Percentiles rank a stretch among this genome's conserved stretches.
Evolutionary conservation across 768 basidiomycete genomes (phyloP).

Genomic region (Mycena capillaripes): DNA sequence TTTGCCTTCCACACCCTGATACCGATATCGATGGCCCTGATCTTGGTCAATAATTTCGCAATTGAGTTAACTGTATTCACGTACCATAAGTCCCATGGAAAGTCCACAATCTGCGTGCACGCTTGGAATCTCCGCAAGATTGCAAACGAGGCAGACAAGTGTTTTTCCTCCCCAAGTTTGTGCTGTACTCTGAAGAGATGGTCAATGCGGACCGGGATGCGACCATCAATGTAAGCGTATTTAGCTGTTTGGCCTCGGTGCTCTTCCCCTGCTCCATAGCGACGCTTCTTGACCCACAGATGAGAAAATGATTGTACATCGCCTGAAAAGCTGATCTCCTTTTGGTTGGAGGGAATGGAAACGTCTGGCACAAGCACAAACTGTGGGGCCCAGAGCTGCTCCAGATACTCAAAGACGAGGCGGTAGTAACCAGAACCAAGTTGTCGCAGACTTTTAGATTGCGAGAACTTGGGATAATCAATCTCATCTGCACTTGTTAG

Average conservation of each 20-base stretch:
- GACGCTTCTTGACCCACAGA: conserved; percentile 19
- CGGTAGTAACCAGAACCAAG: conserved; percentile 1
- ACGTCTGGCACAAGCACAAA: neutral
- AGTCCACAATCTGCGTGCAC: neutral
- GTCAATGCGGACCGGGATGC: conserved; percentile 31
- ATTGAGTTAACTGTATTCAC: neutral
- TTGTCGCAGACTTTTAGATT: neutral
- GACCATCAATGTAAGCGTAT: conserved; percentile 34
- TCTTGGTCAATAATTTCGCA: neutral
- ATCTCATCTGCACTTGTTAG: neutral
- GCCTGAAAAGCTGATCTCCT: conserved; percentile 11
- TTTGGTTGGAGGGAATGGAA: neutral
- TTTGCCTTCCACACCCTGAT: conserved; percentile 29
- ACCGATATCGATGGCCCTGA: conserved; percentile 35
- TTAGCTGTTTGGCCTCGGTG: conserved; percentile 20
- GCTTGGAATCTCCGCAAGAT: conserved; percentile 24
- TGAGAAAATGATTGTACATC: conserved; percentile 28
- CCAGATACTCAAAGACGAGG: neutral
- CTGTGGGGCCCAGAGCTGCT: neutral
- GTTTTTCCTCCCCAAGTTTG: neutral
- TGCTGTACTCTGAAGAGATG: conserved; percentile 26
- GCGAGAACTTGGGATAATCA: neutral
- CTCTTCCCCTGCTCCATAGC: conserved; percentile 26
- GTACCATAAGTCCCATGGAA: conserved; percentile 34
- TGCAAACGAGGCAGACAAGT: conserved; percentile 2